Conservation (phyloP, 805 yeast genomes). For the Ogataea paradorogensis region DNA sequence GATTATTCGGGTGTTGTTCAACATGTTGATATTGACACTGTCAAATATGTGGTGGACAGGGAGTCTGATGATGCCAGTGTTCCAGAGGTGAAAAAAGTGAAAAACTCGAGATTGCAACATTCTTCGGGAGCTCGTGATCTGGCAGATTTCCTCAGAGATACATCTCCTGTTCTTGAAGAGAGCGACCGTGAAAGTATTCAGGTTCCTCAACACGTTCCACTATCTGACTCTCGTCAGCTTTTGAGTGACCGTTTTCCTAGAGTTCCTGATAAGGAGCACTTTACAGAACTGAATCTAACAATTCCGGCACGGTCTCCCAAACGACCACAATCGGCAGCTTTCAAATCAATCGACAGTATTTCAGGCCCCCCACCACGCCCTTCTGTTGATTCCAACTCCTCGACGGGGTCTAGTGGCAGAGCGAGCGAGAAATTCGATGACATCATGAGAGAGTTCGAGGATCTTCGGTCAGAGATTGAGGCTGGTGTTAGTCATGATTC, state of each 20-base stretch:
- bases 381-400: constrained; percentile 5
- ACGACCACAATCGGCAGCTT: constrained; percentile 23
- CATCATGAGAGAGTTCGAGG: constrained; percentile 33
- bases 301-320: constrained; percentile 34
- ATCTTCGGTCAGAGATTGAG: constrained; percentile 26
- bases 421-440: constrained; percentile 30
- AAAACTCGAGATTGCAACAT: constrained; percentile 14
- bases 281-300: constrained; percentile 23
- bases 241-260: constrained; percentile 12
- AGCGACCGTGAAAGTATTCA: constrained; percentile 24
- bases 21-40: constrained; percentile 34
- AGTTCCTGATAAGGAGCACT: constrained; percentile 27
- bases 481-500: constrained; percentile 16
- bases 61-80: constrained; percentile 11
- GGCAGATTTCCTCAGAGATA: constrained; percentile 9
- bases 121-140: constrained; percentile 16
- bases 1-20: constrained; percentile 39
- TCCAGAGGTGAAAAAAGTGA: constrained; percentile 21
- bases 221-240: constrained; percentile 6
- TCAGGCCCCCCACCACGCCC: constrained; percentile 1
- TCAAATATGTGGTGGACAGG: constrained; percentile 30
- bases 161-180: constrained; percentile 19
- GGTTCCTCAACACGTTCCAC: constrained; percentile 22
- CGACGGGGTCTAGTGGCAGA: constrained; percentile 13
- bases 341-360: constrained; percentile 5